phyloP scores from a whole-genome alignment of 169 alveolate genomes.

The Eimeria maxima region DNA sequence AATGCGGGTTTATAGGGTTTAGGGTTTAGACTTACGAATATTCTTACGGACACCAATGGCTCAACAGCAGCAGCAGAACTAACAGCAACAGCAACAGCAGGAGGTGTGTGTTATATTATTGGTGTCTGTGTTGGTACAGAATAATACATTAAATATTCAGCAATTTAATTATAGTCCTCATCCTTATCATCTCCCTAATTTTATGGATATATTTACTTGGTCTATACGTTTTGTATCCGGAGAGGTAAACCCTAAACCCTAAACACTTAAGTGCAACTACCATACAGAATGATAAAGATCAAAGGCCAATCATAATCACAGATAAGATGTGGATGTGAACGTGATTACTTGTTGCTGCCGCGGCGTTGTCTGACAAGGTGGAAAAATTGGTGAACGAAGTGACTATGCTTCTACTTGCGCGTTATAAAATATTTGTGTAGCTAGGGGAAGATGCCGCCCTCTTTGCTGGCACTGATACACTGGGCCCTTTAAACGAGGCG shows the following conservation, averaged over 20 bases:
- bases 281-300: too few species aligned
- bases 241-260: constrained; percentile 87
- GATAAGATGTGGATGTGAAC: too few species aligned
- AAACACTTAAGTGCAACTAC: constrained; percentile 13
- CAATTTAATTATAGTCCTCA: constrained; percentile 97
- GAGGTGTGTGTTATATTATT: neutral
- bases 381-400: neutral
- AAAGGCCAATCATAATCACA: too few species aligned
- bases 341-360: neutral
- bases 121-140: constrained; percentile 69
- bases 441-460: neutral
- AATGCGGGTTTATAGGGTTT: too few species aligned
- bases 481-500: too few species aligned
- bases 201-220: constrained; percentile 98
- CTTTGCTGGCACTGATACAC: neutral
- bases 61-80: too few species aligned
- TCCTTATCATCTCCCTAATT: constrained; percentile 97
- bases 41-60: too few species aligned
- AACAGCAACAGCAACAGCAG: too few species aligned
- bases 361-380: neutral
- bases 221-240: constrained; percentile 98
- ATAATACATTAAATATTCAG: constrained; percentile 96
- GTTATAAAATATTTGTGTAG: too few species aligned
- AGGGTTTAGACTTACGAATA: too few species aligned
- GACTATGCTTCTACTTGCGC: too few species aligned